Conservation (phyloP, 2,329 filamentous ascomycete genomes). For the Colletotrichum sp. region DNA sequence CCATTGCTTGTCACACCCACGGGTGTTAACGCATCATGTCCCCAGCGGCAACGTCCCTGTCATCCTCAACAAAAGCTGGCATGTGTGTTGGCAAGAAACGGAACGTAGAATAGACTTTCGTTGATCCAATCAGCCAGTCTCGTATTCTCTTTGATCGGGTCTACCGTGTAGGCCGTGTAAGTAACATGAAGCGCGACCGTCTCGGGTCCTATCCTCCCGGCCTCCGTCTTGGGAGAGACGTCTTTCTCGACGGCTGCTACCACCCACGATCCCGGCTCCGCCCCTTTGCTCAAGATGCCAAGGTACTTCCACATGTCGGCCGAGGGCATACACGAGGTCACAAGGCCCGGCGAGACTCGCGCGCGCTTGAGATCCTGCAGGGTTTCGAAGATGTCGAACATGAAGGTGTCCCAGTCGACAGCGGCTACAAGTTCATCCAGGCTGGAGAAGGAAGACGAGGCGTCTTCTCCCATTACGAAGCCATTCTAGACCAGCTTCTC, state of each 20-base stretch:
- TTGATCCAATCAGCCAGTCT: not conserved
- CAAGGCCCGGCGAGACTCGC: not conserved
- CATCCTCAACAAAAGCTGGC: no score
- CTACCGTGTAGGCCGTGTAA: not conserved
- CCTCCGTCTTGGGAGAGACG: not conserved
- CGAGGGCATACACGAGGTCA: not conserved
- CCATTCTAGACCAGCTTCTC: not conserved
- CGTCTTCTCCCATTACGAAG: not conserved
- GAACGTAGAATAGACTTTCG: not conserved
- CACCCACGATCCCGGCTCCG: not conserved
- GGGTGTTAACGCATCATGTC: no score
- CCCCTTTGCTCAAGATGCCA: not conserved
- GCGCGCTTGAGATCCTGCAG: not conserved
- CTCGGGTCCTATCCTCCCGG: not conserved
- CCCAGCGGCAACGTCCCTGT: no score
- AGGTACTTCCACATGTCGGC: not conserved
- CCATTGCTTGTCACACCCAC: no score
- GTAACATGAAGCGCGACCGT: not conserved
- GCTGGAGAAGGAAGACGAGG: not conserved
- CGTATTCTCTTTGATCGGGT: rapidly evolving
- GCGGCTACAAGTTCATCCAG: not conserved
- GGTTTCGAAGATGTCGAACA: not conserved
- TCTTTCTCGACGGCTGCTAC: not conserved
- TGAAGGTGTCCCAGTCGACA: no score
- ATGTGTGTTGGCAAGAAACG: no score